Evolutionary conservation across 768 basidiomycete genomes (phyloP).

Genomic region (Russula vinacea): DNA sequence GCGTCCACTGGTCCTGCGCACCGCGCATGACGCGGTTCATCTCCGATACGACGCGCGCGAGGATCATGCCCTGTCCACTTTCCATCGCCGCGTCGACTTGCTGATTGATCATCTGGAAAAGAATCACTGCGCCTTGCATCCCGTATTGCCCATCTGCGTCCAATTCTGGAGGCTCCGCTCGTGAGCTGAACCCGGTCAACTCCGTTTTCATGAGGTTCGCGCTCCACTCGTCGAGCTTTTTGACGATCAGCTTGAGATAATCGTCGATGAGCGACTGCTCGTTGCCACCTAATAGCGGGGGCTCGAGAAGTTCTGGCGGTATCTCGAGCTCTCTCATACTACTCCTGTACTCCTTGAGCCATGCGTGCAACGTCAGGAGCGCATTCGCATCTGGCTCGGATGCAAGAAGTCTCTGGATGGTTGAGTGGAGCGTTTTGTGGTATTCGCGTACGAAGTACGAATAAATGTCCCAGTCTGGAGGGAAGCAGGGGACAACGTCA

Average conservation of each 20-base stretch:
- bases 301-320: constrained; percentile 75
- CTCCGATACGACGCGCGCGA: constrained; percentile 87
- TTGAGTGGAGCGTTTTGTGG: constrained; percentile 77
- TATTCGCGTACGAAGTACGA: constrained; percentile 81
- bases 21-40: constrained; percentile 84
- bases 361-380: constrained; percentile 81
- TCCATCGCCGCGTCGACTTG: constrained; percentile 93
- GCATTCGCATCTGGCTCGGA: constrained; percentile 85
- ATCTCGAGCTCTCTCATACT: constrained; percentile 94
- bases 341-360: constrained; percentile 94
- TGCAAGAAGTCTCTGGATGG: constrained; percentile 64
- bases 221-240: constrained; percentile 97
- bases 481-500: constrained; percentile 88
- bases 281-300: constrained; percentile 91
- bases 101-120: constrained; percentile 98
- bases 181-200: constrained; percentile 73
- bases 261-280: constrained; percentile 93
- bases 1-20: constrained; percentile 85
- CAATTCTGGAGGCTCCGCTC: constrained; percentile 83
- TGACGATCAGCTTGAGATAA: constrained; percentile 88
- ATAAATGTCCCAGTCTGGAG: constrained; percentile 87
- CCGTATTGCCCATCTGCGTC: constrained; percentile 89
- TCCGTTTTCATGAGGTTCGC: constrained; percentile 91
- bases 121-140: constrained; percentile 83
- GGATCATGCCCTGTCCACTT: constrained; percentile 91